Percentiles rank a stretch among this genome's conserved stretches.
These are phyloP conservation scores for Cyclotella cryptica DNA, from an alignment of 108 stramenopile species.

Conservation along the genomic window DNA sequence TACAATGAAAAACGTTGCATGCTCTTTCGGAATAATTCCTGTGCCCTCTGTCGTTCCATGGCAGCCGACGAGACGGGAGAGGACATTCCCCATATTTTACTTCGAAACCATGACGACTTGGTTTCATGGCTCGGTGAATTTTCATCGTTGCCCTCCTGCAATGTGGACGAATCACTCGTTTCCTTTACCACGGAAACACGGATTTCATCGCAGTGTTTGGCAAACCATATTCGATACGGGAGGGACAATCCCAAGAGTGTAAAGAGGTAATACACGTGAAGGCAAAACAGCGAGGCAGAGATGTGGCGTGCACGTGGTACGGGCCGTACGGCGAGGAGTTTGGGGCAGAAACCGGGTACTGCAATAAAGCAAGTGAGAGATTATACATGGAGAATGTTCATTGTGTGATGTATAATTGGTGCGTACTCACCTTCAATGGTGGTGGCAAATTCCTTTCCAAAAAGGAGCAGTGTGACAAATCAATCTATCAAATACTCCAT, in stretches of 20 bases:
- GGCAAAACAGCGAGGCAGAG: constrained; percentile 61
- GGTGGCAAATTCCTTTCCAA: constrained; percentile 73
- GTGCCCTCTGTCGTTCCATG: constrained; percentile 31
- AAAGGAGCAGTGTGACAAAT: neutral
- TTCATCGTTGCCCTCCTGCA: constrained; percentile 16
- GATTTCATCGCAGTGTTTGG: constrained; percentile 83
- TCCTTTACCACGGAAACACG: constrained; percentile 87
- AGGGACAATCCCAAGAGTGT: constrained; percentile 80
- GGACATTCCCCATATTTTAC: constrained; percentile 27
- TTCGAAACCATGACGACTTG: constrained; percentile 47
- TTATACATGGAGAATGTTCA: neutral
- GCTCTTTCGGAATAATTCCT: constrained; percentile 48
- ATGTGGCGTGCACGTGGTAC: constrained; percentile 31
- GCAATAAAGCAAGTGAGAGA: constrained; percentile 2
- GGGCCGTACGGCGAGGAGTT: constrained; percentile 72
- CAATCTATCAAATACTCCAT: neutral
- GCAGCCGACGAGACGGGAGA: constrained; percentile 15
- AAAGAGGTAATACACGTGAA: constrained; percentile 68
- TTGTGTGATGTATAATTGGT: neutral
- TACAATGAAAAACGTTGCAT: constrained; percentile 58
- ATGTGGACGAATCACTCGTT: constrained; percentile 31
- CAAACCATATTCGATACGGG: constrained; percentile 87
- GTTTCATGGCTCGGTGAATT: neutral
- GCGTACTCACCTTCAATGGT: constrained; percentile 54
- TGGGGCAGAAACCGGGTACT: constrained; percentile 74